phyloP scores from a whole-genome alignment of 306 rosid genomes.

The Potentilla sterilis region DNA sequence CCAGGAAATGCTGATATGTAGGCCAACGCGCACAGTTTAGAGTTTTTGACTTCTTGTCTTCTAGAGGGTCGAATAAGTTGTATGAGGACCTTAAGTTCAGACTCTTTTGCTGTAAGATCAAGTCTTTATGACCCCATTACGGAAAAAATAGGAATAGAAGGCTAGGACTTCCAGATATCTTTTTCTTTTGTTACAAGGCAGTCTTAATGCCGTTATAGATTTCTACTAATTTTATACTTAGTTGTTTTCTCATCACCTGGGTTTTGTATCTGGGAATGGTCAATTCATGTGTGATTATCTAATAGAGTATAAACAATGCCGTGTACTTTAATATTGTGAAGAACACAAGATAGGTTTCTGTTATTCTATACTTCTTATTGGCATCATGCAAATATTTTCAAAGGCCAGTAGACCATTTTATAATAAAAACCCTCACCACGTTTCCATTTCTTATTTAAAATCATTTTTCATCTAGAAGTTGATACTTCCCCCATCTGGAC shows the following conservation, averaged over 20 bases:
- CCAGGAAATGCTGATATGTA: conserved; percentile 1
- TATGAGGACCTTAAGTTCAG: not conserved
- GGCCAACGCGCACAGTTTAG: not conserved
- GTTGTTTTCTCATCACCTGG: not conserved
- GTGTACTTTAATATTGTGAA: not conserved
- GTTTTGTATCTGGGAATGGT: not conserved
- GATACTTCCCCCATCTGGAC: conserved; percentile 10
- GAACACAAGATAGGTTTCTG: not conserved
- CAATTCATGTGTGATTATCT: not conserved
- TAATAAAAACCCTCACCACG: not conserved
- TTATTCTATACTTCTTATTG: not conserved
- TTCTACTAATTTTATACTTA: not conserved
- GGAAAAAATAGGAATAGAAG: not conserved
- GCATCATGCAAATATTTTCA: not conserved
- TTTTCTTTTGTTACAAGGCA: not conserved
- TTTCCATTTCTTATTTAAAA: not conserved
- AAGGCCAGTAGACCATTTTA: not conserved
- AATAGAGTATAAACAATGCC: not conserved
- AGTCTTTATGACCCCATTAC: not conserved
- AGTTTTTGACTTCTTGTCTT: not conserved
- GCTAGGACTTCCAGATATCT: not conserved
- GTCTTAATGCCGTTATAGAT: not conserved
- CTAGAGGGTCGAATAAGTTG: not conserved
- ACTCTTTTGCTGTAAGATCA: not conserved
- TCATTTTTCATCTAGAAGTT: conserved; percentile 20